Evolutionary conservation across 306 rosid species (phyloP).

Genomic region (Calophaca sinica): DNA sequence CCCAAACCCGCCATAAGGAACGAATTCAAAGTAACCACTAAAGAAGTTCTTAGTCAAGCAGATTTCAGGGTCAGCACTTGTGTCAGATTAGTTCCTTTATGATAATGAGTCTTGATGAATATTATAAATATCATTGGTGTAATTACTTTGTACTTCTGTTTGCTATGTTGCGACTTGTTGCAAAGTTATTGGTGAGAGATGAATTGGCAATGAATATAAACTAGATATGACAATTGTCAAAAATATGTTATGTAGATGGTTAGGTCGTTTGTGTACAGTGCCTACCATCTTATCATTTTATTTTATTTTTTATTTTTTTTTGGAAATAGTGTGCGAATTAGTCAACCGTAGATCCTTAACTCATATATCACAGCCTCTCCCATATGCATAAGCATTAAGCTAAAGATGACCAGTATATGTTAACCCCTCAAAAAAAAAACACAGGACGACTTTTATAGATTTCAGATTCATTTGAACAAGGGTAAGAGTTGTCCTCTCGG

Average conservation of each 20-base stretch:
- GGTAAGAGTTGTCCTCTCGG: conserved; percentile 13
- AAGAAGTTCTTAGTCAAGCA: conserved; percentile 60
- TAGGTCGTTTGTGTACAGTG: conserved; percentile 6
- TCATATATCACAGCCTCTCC: conserved; percentile 17
- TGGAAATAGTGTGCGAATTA: conserved; percentile 5
- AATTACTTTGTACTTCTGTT: conserved; percentile 9
- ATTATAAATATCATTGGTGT: not conserved
- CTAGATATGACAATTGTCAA: not conserved
- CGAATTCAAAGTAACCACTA: conserved; percentile 53
- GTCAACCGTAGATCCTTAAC: conserved; percentile 18
- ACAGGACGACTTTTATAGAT: not conserved
- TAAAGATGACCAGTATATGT: conserved; percentile 17
- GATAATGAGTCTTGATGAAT: not conserved
- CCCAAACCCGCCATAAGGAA: not conserved
- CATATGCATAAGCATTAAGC: not conserved
- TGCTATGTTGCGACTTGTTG: conserved; percentile 28
- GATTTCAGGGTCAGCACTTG: conserved; percentile 60
- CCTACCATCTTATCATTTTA: conserved; percentile 18
- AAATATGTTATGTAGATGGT: conserved; percentile 14
- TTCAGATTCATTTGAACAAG: conserved; percentile 22
- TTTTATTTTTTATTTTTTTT: not conserved
- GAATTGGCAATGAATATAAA: not conserved
- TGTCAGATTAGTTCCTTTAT: conserved; percentile 34
- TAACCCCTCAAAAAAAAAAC: not conserved
- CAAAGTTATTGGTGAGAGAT: conserved; percentile 13